Base-by-base conservation (phyloP, 768 basidiomycete genomes). In the Kwoniella bestiolae region DNA sequence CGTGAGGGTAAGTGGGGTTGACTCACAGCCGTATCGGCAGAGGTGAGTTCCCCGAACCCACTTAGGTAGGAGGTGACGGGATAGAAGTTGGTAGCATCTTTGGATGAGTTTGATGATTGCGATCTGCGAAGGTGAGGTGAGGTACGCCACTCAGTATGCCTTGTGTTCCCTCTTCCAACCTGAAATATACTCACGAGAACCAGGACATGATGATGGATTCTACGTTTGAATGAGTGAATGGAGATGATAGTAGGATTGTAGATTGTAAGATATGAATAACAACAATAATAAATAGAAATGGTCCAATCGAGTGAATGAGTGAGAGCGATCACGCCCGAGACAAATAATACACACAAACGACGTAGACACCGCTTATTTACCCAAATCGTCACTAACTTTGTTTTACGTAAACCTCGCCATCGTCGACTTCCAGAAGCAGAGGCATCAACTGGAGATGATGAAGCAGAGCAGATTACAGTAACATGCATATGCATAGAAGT, bases 11-110 rank as follows among this genome's bases (percentile, higher is more conserved):
- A 16, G 31, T 23, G 82, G 47, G 85, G 72, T 84, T 82, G 38
- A 82, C 83, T n/a, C 57, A 79, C 78, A 28, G 68, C 74, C 25
- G 79, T 80, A 57, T 80, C 79, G 29, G 69, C 69, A 9, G 73
- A 69, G 14, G 67, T 63, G 23, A 80, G 67, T 28, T 67, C 57
- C 8, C 79, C 79, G 52, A 64, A 76, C 6, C 77, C 77, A 2
- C 60, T 60, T 35, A 60, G 41, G n/a, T 57, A 62, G 1, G 85
- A 84, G 4, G 91, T 87, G 66, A 94, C 90, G 3, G 94, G 89
- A 74, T 89, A 89, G 74, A 97, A 87, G 75, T 91, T 97, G 52
- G 87, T 67, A 6, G 41, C 57, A 26, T 44, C 31, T n/a, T 51
- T 34, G 23, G 63, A 56, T 8, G 66, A 57, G 28, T 18, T 50